phyloP scores from a whole-genome alignment of 495 filamentous ascomycete species.

The Glarea lozoyensis region DNA sequence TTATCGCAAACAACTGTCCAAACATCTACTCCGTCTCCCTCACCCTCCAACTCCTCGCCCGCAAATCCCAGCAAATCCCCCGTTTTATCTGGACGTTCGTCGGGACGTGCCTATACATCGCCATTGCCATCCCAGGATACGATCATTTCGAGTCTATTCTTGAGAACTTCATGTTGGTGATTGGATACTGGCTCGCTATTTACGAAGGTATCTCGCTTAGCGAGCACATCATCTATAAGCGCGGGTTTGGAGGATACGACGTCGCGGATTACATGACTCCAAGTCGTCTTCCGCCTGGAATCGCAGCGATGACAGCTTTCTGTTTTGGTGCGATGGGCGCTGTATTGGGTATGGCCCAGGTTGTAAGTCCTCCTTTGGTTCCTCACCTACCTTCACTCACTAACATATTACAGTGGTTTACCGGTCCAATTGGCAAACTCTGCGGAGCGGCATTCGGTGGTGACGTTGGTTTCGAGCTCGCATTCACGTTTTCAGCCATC shows the following conservation, averaged over 20 bases:
- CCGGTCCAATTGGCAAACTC: constrained; percentile 59
- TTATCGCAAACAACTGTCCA: constrained; percentile 82
- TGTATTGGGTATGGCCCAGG: constrained; percentile 67
- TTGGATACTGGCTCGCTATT: constrained; percentile 79
- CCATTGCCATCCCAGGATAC: constrained; percentile 73
- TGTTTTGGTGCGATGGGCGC: constrained; percentile 63
- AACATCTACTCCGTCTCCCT: constrained; percentile 79
- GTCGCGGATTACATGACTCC: constrained; percentile 52
- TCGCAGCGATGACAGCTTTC: constrained; percentile 61
- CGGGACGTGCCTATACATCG: constrained; percentile 60
- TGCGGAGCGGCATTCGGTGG: constrained; percentile 54
- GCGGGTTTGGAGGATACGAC: constrained; percentile 53
- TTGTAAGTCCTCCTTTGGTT: constrained; percentile 8
- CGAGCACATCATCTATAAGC: constrained; percentile 73
- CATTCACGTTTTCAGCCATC: constrained; percentile 42
- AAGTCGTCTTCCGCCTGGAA: constrained; percentile 56
- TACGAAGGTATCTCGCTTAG: constrained; percentile 63
- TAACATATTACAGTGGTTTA: constrained; percentile 46
- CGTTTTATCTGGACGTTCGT: constrained; percentile 70
- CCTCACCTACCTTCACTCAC: neutral
- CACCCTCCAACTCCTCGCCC: constrained; percentile 62
- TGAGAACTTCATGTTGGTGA: constrained; percentile 72
- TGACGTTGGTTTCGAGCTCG: constrained; percentile 71
- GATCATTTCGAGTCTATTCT: constrained; percentile 60
- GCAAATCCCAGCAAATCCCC: constrained; percentile 57